Evolutionary conservation across 495 filamentous ascomycete species (phyloP).

Genomic region (Penicillium malachiteum): DNA sequence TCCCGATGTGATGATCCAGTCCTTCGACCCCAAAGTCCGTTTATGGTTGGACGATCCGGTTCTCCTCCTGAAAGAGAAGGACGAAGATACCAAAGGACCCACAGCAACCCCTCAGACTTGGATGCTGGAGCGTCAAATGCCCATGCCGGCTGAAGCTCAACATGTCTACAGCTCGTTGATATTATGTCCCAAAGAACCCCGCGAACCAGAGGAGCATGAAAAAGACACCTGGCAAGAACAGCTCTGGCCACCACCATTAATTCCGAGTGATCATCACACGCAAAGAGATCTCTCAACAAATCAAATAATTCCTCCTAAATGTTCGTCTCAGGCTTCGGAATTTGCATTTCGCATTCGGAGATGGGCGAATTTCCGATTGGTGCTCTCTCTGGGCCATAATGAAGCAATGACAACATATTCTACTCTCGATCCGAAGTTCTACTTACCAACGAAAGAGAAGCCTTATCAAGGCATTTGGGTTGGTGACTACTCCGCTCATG

Average conservation of each 20-base stretch:
- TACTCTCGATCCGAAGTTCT: slow-evolving; percentile 67
- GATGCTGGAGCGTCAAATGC: slow-evolving; percentile 49
- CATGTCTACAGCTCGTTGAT: slow-evolving; percentile 48
- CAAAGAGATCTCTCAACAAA: slow-evolving; percentile 28
- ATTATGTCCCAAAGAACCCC: slow-evolving; percentile 40
- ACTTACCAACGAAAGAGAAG: slow-evolving; percentile 74
- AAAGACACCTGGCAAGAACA: slow-evolving; percentile 18
- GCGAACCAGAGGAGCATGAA: slow-evolving; percentile 29
- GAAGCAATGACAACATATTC: slow-evolving; percentile 72
- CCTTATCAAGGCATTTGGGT: slow-evolving; percentile 90
- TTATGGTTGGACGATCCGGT: slow-evolving; percentile 73
- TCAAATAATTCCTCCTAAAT: slow-evolving; percentile 33
- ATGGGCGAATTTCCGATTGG: slow-evolving; percentile 60
- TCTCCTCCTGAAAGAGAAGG: slow-evolving; percentile 54
- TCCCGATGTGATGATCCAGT: slow-evolving; percentile 67
- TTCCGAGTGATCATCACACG: slow-evolving; percentile 55
- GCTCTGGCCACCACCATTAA: slow-evolving; percentile 72
- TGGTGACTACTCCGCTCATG: slow-evolving; percentile 84
- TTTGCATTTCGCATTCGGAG: slow-evolving; percentile 68
- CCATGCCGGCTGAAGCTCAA: slow-evolving; percentile 48
- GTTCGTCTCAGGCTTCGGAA: slow-evolving; percentile 55
- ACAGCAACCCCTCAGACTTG: slow-evolving; percentile 24
- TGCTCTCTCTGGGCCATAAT: slow-evolving; percentile 46
- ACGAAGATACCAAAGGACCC: slow-evolving; percentile 19
- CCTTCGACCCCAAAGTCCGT: slow-evolving; percentile 65